These are phyloP conservation scores for Paraconiothyrium brasiliense DNA, from an alignment of 2,329 filamentous ascomycete genomes.

Conservation along the genomic window DNA sequence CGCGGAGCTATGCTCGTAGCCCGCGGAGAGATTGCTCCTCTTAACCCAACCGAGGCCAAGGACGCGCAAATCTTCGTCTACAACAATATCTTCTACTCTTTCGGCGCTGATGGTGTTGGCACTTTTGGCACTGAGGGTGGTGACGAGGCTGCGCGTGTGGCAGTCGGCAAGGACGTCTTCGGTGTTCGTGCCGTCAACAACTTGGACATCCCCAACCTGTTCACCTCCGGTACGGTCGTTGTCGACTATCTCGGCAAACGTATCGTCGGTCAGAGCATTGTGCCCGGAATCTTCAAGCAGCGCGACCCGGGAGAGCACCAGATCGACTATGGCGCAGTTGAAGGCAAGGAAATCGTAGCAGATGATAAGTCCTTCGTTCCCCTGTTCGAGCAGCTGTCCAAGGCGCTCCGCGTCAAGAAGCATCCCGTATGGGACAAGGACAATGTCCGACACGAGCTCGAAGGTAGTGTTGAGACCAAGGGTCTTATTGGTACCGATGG, in stretches of 20 bases:
- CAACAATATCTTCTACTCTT: conserved; percentile 99
- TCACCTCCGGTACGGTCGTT: conserved; percentile 94
- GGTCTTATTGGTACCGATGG: conserved; percentile 96
- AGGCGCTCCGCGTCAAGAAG: conserved; percentile 89
- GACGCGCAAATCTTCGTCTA: conserved; percentile 99
- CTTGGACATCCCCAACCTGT: conserved; percentile 91
- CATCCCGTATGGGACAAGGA: conserved; percentile 99
- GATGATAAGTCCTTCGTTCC: conserved; percentile 86
- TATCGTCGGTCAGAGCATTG: conserved; percentile 96
- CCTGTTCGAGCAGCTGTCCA: conserved; percentile 89
- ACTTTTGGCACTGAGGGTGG: conserved; percentile 97
- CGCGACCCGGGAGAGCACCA: conserved; percentile 97
- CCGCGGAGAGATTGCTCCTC: conserved; percentile 86
- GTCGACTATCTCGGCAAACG: conserved; percentile 97
- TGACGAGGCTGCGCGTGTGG: conserved; percentile 93
- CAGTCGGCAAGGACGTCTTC: conserved; percentile 94
- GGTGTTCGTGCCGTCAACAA: conserved; percentile 97
- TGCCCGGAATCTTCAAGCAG: conserved; percentile 99
- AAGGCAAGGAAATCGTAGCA: conserved; percentile 94
- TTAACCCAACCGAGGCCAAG: conserved; percentile 91
- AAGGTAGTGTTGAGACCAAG: conserved; percentile 97
- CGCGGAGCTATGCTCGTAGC: conserved; percentile 92
- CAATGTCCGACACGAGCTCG: conserved; percentile 85
- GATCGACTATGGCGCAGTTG: conserved; percentile 97
- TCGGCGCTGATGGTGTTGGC: conserved; percentile 94